Conservation (phyloP, 495 filamentous ascomycete genomes). For the Apodospora peruviana region DNA sequence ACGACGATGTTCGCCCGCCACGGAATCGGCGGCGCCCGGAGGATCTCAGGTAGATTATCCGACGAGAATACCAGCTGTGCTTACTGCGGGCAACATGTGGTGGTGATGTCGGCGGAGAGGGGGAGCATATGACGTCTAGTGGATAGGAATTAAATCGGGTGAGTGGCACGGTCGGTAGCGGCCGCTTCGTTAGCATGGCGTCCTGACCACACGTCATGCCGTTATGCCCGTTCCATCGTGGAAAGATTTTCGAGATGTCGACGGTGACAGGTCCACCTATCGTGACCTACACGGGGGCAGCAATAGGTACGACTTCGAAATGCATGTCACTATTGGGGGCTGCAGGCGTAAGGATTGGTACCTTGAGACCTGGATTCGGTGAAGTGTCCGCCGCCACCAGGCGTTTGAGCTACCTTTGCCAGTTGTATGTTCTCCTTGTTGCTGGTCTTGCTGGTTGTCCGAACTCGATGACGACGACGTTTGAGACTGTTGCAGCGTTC, state of each 20-base stretch:
- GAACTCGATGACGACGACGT: background rate
- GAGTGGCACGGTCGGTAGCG: constrained; percentile 2
- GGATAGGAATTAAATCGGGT: background rate
- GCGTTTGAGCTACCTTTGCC: constrained; percentile 2
- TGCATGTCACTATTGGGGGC: background rate
- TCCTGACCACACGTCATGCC: constrained; percentile 6
- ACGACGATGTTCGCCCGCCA: constrained; percentile 5
- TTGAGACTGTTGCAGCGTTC: background rate
- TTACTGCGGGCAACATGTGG: background rate
- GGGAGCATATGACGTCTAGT: constrained; percentile 1
- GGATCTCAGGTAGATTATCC: background rate
- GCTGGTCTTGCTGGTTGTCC: background rate
- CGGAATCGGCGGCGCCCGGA: background rate
- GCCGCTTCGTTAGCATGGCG: constrained; percentile 1
- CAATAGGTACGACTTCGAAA: background rate
- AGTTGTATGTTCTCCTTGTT: constrained; percentile 1
- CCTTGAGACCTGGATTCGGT: constrained; percentile 1
- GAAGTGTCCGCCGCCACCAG: constrained; percentile 6
- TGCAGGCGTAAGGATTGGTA: background rate
- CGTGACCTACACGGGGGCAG: no score
- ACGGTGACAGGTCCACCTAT: background rate
- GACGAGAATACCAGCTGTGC: constrained; percentile 1
- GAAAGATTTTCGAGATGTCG: constrained; percentile 1
- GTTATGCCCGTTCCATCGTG: constrained; percentile 3
- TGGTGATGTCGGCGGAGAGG: background rate